Evolutionary conservation across 2,329 filamentous ascomycete genomes (phyloP), one percentile per base, ranked within the genome.

Genomic region (Tolypocladium album): DNA sequence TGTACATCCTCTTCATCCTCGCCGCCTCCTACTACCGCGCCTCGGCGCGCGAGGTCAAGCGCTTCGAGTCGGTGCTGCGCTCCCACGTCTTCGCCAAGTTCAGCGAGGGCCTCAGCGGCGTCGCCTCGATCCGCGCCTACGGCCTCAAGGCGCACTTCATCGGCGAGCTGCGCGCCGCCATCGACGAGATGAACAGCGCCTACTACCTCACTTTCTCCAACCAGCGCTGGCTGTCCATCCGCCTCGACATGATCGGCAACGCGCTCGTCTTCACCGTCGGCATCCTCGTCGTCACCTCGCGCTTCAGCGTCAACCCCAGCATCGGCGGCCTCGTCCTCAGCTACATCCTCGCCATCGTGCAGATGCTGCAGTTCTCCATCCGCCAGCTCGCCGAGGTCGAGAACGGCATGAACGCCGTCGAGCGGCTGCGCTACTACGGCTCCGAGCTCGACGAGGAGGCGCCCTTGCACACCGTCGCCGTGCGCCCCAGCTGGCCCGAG

Each of bases 321-420:
- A 96, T 91, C 60, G 88, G 85, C 55, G 94, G 94, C 24, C 78
- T 97, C 45, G 92, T 97, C 0, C 81, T 99, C 27, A 94, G 89
- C 55, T 97, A 97, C 73, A 96, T 97, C 69, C 81, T 99, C 22
- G 84, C 88, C 17, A 96, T 97, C 68, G 92, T 96, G 22, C 90
- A 95, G 72, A 92, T 97, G 88, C 88, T 97, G 64, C 93, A 97
- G 70, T 97, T 97, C 73, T 93, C 91, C 0, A 90, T 97, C 22
- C 85, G 94, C 22, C 93, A 97, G 74, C 81, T 97, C 9, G 93
- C 93, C 34, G 93, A 97, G 73, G 91, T 97, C 11, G 93, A 97
- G 74, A 97, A 97, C 75, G 91, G 92, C 70, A 97, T 97, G 93
- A 97, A 97, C 72, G 88, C 92, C 0, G 94, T 95, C 0, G 93